Percentiles rank a stretch among this genome's conserved stretches.
These are phyloP conservation scores for Beta corolliflora DNA, from an alignment of 179 eudicot genomes.

Conservation along the genomic window DNA sequence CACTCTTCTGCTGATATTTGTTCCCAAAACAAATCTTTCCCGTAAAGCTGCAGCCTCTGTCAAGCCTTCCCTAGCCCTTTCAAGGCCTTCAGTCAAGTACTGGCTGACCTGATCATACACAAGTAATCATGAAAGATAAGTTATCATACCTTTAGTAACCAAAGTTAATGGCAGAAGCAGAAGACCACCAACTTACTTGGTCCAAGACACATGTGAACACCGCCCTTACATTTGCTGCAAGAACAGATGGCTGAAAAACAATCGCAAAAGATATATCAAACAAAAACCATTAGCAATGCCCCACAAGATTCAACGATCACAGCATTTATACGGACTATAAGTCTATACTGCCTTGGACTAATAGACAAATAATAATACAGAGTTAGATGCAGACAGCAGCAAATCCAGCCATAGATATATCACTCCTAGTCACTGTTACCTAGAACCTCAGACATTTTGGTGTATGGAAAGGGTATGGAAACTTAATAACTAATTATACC, in stretches of 20 bases:
- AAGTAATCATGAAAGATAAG: conserved; percentile 8
- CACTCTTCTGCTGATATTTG: conserved; percentile 85
- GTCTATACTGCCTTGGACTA: not conserved
- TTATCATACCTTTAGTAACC: not conserved
- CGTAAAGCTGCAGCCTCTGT: conserved; percentile 90
- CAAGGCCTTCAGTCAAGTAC: conserved; percentile 90
- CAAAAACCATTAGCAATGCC: not conserved
- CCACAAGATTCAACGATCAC: conserved; percentile 5
- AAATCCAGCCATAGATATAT: not conserved
- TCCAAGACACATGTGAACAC: conserved; percentile 92
- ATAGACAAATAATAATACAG: not conserved
- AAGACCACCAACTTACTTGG: conserved; percentile 65
- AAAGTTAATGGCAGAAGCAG: conserved; percentile 13
- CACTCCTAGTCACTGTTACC: not conserved
- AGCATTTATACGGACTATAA: not conserved
- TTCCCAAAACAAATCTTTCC: conserved; percentile 87
- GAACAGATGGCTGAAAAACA: conserved; percentile 72
- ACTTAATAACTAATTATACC: not conserved
- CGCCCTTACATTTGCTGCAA: conserved; percentile 85
- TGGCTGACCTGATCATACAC: conserved; percentile 65
- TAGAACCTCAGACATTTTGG: too few relatives aligned
- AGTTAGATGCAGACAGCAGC: not conserved
- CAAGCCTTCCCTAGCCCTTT: conserved; percentile 85
- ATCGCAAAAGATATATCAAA: not conserved
- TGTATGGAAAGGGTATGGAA: not conserved